phyloP scores from a whole-genome alignment of 2,329 filamentous ascomycete species.

The Akanthomyces lecanii region DNA sequence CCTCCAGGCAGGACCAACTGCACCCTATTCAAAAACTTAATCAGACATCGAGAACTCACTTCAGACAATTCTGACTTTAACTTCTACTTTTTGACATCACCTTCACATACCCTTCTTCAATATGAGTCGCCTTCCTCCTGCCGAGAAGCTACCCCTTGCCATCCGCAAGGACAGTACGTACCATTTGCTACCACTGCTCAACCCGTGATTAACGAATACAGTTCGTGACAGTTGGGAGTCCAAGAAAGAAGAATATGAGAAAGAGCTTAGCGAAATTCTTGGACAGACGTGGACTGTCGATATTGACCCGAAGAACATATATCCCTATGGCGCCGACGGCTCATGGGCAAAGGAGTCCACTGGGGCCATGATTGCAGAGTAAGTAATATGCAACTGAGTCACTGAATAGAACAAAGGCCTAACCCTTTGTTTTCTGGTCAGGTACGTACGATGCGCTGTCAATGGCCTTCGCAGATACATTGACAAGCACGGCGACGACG shows the following conservation, averaged over 20 bases:
- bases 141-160: conserved; percentile 47
- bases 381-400: conserved; percentile 18
- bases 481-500: conserved; percentile 33
- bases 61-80: no score
- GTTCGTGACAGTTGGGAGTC: conserved; percentile 51
- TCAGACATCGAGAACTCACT: neutral
- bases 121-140: conserved; percentile 35
- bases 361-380: conserved; percentile 42
- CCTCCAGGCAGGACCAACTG: no score
- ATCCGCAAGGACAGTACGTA: conserved; percentile 48
- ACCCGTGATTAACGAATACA: conserved; percentile 22
- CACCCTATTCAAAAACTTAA: neutral
- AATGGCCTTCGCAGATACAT: conserved; percentile 38
- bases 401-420: neutral
- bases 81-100: neutral
- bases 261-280: conserved; percentile 40
- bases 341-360: conserved; percentile 39
- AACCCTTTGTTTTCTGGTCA: conserved; percentile 20
- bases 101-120: neutral
- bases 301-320: conserved; percentile 43
- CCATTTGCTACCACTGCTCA: no score
- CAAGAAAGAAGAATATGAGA: conserved; percentile 42
- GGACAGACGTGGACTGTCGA: conserved; percentile 48
- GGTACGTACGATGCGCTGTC: conserved; percentile 42
- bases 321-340: conserved; percentile 40